A percentile compares a stretch with the other conserved stretches of the same genome.
These are phyloP conservation scores for Flammula alnicola DNA, from an alignment of 1,284 basidiomycete species.

Conservation along the genomic window DNA sequence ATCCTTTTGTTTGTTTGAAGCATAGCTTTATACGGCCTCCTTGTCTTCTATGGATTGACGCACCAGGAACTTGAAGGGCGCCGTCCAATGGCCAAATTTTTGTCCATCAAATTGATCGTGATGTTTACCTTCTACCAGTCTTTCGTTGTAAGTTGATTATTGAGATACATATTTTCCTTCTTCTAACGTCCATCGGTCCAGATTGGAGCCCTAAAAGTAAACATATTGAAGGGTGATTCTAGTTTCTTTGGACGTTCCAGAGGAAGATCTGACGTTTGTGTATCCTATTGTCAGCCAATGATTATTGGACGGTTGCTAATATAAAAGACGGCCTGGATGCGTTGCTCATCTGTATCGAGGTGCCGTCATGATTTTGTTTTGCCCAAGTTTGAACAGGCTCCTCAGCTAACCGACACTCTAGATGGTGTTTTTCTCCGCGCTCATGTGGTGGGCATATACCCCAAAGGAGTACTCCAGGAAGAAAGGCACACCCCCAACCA, in stretches of 20 bases:
- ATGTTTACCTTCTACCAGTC: slow-evolving; percentile 85
- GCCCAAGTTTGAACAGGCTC: too few species aligned
- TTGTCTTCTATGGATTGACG: slow-evolving; percentile 83
- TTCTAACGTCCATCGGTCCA: slow-evolving; percentile 27
- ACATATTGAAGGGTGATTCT: slow-evolving; percentile 39
- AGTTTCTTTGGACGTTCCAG: not conserved
- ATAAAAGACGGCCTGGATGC: slow-evolving; percentile 85
- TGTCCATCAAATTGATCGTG: slow-evolving; percentile 84
- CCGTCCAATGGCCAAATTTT: slow-evolving; percentile 83
- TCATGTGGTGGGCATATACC: slow-evolving; percentile 85
- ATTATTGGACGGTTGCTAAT: slow-evolving; percentile 81
- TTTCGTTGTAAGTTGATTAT: slow-evolving; percentile 63
- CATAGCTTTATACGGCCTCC: slow-evolving; percentile 77
- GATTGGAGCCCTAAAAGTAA: slow-evolving; percentile 63
- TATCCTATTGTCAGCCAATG: slow-evolving; percentile 52
- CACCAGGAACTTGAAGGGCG: slow-evolving; percentile 76
- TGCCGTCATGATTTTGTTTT: slow-evolving; percentile 28
- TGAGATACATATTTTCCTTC: not conserved
- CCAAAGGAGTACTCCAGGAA: slow-evolving; percentile 64
- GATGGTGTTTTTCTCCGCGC: slow-evolving; percentile 82
- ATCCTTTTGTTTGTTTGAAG: slow-evolving; percentile 39
- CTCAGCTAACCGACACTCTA: slow-evolving; percentile 26
- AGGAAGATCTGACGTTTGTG: not conserved
- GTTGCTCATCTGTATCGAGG: slow-evolving; percentile 83
- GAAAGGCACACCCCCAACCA: slow-evolving; percentile 41